Evolutionary conservation across 2,329 filamentous ascomycete species (phyloP), one percentile per base, ranked within the genome.

Genomic region (Cryoendolithus antarcticus): DNA sequence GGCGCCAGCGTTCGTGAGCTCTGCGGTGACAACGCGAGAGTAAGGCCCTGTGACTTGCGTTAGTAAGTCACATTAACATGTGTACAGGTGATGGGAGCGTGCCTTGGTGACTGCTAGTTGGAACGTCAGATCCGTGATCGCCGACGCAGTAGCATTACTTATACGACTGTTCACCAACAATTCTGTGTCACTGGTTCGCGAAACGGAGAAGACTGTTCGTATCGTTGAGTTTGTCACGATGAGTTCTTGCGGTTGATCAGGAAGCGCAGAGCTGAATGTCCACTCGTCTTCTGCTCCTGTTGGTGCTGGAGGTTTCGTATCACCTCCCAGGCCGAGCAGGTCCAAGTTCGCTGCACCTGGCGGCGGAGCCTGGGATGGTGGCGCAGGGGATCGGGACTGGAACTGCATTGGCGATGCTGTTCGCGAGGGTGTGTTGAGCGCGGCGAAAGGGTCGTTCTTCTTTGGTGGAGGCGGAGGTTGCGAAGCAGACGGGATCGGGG

Each of bases 101-200:
- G 93, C 88, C 75, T 89, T 96, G 43, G 89, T 91, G 24, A 95
- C 89, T 3, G 91, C 91, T 30, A 93, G 71, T 60, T 94, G 85
- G 55, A 95, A 93, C 42, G 89, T 86, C 24, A 98, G 66, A 47
- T 93, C 82, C 3, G 74, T 72, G 13, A 98, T 72, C 0, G 76
- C 72, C 52, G 82, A 72, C 2, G 72, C 62, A 1, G 79, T 82
- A 44, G 75, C 81, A 58, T 93, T 98, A 11, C 84, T 86, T 58
- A 95, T 93, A n/a, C 74, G 70, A 46, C 86, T 84, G 3, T 77
- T 65, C 34, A 96, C 74, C 33, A 95, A 76, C 2, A 75, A 63
- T 47, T 75, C 65, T 40, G 64, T 61, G 44, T 70, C 55, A 35
- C 70, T 62, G 44, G 70, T 60, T 52, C 85, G 71, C 13, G 71